phyloP scores from a whole-genome alignment of 177 flowering plant genomes.

The Vitis hybrid region DNA sequence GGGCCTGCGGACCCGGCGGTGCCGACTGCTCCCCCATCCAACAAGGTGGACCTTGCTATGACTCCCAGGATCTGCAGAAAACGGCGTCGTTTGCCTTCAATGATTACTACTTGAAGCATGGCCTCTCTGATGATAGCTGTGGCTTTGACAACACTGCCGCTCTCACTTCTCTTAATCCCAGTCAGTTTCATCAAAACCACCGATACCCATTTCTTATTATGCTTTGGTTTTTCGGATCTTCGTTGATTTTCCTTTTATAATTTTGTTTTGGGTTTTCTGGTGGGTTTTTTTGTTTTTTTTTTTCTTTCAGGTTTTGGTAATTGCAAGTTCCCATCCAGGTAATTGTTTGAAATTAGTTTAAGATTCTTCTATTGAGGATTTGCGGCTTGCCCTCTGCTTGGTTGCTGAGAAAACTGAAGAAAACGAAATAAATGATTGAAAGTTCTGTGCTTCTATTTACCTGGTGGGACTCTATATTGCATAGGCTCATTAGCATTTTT shows the following conservation, averaged over 20 bases:
- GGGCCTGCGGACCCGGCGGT: slow-evolving; percentile 89
- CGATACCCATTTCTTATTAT: not conserved
- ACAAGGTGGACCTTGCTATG: slow-evolving; percentile 68
- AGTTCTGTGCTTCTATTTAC: too few species aligned
- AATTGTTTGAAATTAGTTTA: slow-evolving; percentile 6
- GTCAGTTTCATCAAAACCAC: slow-evolving; percentile 29
- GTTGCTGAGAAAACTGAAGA: too few species aligned
- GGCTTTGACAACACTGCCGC: slow-evolving; percentile 65
- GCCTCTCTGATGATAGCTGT: slow-evolving; percentile 58
- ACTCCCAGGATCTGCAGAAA: slow-evolving; percentile 41
- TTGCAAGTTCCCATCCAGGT: slow-evolving; percentile 79
- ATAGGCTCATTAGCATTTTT: too few species aligned
- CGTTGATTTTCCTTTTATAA: not conserved
- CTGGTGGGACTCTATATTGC: too few species aligned
- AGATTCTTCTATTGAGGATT: not conserved
- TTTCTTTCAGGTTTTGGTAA: slow-evolving; percentile 54
- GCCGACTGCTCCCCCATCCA: slow-evolving; percentile 76
- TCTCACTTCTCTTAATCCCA: slow-evolving; percentile 78
- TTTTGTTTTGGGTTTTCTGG: slow-evolving; percentile 2
- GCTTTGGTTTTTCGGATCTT: not conserved
- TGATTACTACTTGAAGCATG: slow-evolving; percentile 61
- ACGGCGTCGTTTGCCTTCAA: slow-evolving; percentile 88
- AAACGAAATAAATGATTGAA: too few species aligned
- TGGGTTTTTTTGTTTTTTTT: not conserved
- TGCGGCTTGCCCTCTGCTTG: not conserved